Conservation (phyloP, 192 early-diverging fungal species). For the Rhizophagus clarus region DNA sequence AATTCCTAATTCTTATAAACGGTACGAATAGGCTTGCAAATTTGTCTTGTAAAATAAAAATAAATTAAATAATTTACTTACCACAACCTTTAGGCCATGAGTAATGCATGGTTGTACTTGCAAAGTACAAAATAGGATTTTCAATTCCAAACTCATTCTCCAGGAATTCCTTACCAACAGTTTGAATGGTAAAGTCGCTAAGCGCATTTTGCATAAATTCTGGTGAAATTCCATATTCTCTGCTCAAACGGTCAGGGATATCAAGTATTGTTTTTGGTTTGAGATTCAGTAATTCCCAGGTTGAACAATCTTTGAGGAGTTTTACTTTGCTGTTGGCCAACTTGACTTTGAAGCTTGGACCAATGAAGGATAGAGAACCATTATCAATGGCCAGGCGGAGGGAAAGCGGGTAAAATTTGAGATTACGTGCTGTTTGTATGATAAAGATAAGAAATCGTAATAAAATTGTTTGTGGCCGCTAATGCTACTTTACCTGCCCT, state of each 20-base stretch:
- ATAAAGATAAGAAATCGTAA: too few relatives aligned
- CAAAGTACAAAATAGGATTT: background rate
- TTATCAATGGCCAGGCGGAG: background rate
- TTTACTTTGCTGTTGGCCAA: background rate
- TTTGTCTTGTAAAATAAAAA: background rate
- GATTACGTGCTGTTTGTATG: background rate
- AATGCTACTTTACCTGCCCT: slow-evolving; percentile 3
- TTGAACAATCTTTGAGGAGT: background rate
- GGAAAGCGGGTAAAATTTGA: slow-evolving; percentile 2
- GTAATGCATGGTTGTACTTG: slow-evolving; percentile 1
- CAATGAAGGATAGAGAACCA: slow-evolving; percentile 1
- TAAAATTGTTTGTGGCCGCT: too few relatives aligned
- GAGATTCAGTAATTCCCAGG: slow-evolving; percentile 1
- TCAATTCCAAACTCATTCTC: background rate
- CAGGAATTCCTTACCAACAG: background rate
- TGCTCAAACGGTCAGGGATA: background rate
- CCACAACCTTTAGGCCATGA: slow-evolving; percentile 13
- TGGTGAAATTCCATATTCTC: background rate
- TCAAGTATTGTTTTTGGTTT: background rate
- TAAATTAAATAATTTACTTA: background rate
- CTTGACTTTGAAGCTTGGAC: background rate
- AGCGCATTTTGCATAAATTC: background rate
- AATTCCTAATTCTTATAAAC: too few relatives aligned
- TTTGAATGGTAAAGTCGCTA: background rate
- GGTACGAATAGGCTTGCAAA: too few relatives aligned